phyloP scores from a whole-genome alignment of 2,329 filamentous ascomycete genomes.

The Aspergillus chevalieri region DNA sequence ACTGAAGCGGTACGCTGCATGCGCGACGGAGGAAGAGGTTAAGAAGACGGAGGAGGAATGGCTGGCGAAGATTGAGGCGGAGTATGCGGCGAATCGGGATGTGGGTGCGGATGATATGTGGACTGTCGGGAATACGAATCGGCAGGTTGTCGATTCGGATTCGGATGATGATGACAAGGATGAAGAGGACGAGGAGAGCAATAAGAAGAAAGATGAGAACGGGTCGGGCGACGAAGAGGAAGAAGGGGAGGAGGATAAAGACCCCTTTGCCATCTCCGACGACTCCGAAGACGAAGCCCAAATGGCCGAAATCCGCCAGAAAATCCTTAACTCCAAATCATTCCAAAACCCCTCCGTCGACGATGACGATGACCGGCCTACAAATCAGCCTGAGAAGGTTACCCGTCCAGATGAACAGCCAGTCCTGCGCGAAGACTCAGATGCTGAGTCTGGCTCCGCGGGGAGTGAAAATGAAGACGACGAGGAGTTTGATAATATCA shows the following conservation, averaged over 20 bases:
- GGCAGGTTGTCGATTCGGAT: constrained; percentile 41
- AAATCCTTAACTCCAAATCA: constrained; percentile 84
- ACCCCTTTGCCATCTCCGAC: constrained; percentile 72
- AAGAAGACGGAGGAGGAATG: constrained; percentile 81
- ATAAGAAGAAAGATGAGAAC: constrained; percentile 37
- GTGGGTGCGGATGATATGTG: constrained; percentile 64
- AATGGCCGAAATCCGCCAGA: constrained; percentile 86
- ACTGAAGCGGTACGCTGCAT: constrained; percentile 77
- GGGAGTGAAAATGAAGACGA: constrained; percentile 59
- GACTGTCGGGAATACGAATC: constrained; percentile 86
- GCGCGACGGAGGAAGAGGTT: constrained; percentile 70
- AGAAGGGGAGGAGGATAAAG: constrained; percentile 46
- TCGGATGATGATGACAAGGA: constrained; percentile 45
- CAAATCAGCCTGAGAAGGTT: constrained; percentile 57
- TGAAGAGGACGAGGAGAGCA: constrained; percentile 32
- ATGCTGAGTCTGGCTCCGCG: constrained; percentile 67
- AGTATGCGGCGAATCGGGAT: constrained; percentile 73
- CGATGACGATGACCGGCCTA: constrained; percentile 28
- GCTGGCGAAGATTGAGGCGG: constrained; percentile 82
- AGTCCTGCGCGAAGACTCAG: constrained; percentile 50
- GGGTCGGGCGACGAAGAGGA: constrained; percentile 37
- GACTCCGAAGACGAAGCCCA: constrained; percentile 76
- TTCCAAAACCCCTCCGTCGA: constrained; percentile 57
- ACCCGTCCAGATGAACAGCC: constrained; percentile 47
- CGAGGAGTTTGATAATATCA: constrained; percentile 86